Evolutionary conservation across 495 filamentous ascomycete species (phyloP).

Genomic region (Xanthoparmelia taractica): DNA sequence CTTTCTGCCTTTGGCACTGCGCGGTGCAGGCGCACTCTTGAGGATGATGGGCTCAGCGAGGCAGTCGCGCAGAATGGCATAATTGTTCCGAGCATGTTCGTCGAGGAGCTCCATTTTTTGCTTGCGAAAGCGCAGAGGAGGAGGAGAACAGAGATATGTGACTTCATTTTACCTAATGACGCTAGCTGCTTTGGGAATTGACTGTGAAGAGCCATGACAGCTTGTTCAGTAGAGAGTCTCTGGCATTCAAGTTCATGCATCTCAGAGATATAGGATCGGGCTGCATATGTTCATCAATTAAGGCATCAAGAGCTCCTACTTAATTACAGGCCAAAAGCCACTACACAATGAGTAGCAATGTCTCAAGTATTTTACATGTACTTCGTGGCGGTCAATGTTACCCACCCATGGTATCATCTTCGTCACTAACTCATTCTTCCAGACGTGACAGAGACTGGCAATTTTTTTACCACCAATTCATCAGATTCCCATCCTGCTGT

Average conservation of each 20-base stretch:
- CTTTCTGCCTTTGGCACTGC: too few relatives aligned
- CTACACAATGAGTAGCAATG: neutral
- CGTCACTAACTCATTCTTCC: neutral
- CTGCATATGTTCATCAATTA: neutral
- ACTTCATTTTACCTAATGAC: too few relatives aligned
- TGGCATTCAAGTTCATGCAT: neutral
- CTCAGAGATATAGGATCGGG: neutral
- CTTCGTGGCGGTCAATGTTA: too few relatives aligned
- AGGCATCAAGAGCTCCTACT: neutral
- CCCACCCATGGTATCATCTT: neutral
- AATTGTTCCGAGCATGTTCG: too few relatives aligned
- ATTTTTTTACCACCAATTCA: constrained; percentile 19
- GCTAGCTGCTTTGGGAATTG: too few relatives aligned
- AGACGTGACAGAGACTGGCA: neutral
- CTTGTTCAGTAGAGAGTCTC: neutral
- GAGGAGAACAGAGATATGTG: too few relatives aligned
- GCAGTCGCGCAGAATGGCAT: too few relatives aligned
- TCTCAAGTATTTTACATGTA: neutral
- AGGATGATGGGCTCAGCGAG: too few relatives aligned
- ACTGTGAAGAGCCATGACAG: neutral
- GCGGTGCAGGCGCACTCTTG: too few relatives aligned
- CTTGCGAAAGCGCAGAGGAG: too few relatives aligned
- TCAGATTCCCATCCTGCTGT: constrained; percentile 16
- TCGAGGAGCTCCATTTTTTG: too few relatives aligned
- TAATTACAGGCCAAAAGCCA: neutral